Evolutionary conservation across 306 rosid genomes (phyloP).

Genomic region (Glycyrrhiza uralensis): DNA sequence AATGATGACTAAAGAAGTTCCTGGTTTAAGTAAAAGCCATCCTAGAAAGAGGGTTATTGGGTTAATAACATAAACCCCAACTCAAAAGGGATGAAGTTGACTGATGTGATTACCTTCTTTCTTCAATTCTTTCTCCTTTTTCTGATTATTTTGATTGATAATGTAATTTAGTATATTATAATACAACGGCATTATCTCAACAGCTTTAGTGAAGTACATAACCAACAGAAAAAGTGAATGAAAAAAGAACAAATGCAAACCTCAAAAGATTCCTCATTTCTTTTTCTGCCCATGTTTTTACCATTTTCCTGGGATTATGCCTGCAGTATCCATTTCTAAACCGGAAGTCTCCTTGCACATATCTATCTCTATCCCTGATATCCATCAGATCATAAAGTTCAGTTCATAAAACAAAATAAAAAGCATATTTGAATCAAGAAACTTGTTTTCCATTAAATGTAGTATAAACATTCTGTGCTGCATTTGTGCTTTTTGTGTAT

Average conservation of each 20-base stretch:
- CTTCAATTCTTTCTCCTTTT: not conserved
- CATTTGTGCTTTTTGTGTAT: not conserved
- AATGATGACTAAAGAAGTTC: not conserved
- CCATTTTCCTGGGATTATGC: constrained; percentile 97
- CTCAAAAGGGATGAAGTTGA: not conserved
- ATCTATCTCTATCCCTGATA: constrained; percentile 89
- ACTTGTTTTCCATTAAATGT: not conserved
- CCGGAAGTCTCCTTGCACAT: constrained; percentile 91
- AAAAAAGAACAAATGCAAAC: constrained; percentile 33
- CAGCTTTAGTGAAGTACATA: not conserved
- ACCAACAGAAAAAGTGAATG: not conserved
- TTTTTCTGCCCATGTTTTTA: constrained; percentile 96
- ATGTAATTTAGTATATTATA: not conserved
- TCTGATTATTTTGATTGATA: not conserved
- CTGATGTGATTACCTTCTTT: not conserved
- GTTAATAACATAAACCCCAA: not conserved
- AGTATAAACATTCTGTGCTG: not conserved
- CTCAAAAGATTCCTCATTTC: constrained; percentile 91
- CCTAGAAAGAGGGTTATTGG: not conserved
- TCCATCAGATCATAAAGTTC: constrained; percentile 19
- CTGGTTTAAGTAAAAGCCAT: not conserved
- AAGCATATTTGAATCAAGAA: not conserved
- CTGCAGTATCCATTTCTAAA: constrained; percentile 83
- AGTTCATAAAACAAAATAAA: constrained; percentile 17
- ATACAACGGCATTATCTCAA: not conserved